These are phyloP conservation scores for Paraphoma sp. DNA, from an alignment of 2,329 filamentous ascomycete genomes.

Conservation along the genomic window DNA sequence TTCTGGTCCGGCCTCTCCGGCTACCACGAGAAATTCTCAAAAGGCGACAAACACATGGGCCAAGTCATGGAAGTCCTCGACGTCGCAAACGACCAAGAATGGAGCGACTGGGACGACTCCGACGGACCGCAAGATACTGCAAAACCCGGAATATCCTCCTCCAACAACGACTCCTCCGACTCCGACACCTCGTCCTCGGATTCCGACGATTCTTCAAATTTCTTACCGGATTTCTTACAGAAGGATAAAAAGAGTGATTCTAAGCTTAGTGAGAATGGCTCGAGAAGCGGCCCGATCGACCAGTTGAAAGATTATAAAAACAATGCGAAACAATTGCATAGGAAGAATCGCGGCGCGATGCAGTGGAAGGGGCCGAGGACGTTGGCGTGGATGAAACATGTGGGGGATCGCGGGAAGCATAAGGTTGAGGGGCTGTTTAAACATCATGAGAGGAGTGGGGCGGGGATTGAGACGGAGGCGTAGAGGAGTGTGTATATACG, in stretches of 20 bases:
- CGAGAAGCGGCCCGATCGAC: conserved; percentile 56
- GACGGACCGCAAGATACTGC: conserved; percentile 24
- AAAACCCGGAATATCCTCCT: neutral
- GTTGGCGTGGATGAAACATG: conserved; percentile 65
- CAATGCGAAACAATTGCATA: conserved; percentile 36
- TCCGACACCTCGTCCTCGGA: neutral
- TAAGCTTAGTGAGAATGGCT: conserved; percentile 37
- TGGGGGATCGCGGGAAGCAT: conserved; percentile 59
- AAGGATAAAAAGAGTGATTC: conserved; percentile 28
- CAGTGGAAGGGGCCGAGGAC: conserved; percentile 70
- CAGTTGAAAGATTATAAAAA: conserved; percentile 62
- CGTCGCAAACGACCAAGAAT: conserved; percentile 64
- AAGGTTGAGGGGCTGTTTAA: conserved; percentile 59
- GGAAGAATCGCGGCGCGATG: conserved; percentile 73
- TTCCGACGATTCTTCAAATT: neutral
- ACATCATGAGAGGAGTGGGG: conserved; percentile 60
- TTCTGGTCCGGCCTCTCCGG: conserved; percentile 69
- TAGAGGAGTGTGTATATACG: no score
- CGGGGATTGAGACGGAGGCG: conserved; percentile 73
- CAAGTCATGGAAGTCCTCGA: conserved; percentile 71
- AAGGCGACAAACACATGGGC: conserved; percentile 60
- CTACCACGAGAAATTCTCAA: conserved; percentile 64
- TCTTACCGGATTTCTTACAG: conserved; percentile 32
- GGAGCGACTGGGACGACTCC: conserved; percentile 45
- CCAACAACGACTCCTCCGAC: conserved; percentile 9